Evolutionary conservation across 805 yeast genomes (phyloP).

Genomic region (Yamadazyma kitorensis): DNA sequence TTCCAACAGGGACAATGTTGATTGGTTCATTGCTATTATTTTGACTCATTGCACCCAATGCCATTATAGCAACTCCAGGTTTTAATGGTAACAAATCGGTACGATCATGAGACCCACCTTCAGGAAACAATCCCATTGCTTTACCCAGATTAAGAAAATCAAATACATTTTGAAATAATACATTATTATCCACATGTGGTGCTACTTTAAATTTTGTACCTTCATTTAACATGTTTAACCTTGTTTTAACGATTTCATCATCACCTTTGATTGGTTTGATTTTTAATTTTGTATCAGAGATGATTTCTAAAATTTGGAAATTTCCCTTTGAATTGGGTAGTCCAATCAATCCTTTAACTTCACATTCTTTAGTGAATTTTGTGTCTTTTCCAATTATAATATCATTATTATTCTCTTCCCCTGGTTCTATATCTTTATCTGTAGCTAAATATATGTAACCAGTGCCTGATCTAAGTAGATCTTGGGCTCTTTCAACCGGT

Average conservation of each 20-base stretch:
- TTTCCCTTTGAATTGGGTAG: slow-evolving; percentile 35
- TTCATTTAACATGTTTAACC: slow-evolving; percentile 9
- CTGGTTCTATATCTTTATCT: too few relatives aligned
- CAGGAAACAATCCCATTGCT: slow-evolving; percentile 42
- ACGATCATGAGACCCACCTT: slow-evolving; percentile 44
- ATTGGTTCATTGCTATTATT: slow-evolving; percentile 21
- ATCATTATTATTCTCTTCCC: slow-evolving; percentile 9
- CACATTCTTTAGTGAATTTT: slow-evolving; percentile 29
- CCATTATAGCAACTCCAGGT: slow-evolving; percentile 47
- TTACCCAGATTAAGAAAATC: slow-evolving; percentile 31
- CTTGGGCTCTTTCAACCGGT: slow-evolving; percentile 44
- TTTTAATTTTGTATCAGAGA: slow-evolving; percentile 8
- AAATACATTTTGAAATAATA: slow-evolving; percentile 36
- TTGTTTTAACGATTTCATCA: slow-evolving; percentile 5
- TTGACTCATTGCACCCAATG: slow-evolving; percentile 37
- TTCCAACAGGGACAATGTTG: slow-evolving; percentile 38
- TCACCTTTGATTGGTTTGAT: slow-evolving; percentile 8
- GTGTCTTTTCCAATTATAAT: slow-evolving; percentile 32
- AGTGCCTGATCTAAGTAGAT: slow-evolving; percentile 24
- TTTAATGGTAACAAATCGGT: slow-evolving; percentile 41
- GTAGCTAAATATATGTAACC: slow-evolving; percentile 30
- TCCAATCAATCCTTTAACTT: slow-evolving; percentile 36
- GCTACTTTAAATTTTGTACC: slow-evolving; percentile 36
- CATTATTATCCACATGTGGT: slow-evolving; percentile 38
- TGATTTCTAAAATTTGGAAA: slow-evolving; percentile 23